phyloP scores from a whole-genome alignment of 768 basidiomycete genomes.

The Pleurotus djamor region DNA sequence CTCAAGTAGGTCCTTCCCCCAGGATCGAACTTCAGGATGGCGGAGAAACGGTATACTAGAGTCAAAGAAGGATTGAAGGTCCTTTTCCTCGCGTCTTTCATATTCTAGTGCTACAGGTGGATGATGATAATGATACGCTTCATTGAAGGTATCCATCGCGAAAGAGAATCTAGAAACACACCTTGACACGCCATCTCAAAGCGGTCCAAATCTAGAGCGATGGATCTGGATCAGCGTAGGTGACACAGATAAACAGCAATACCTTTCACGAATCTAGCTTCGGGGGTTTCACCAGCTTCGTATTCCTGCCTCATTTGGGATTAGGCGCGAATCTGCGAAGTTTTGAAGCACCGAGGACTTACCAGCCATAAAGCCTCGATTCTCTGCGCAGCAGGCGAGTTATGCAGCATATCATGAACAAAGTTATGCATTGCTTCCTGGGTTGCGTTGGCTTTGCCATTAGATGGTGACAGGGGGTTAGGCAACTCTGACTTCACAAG shows the following conservation, averaged over 20 bases:
- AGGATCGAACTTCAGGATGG: slow-evolving; percentile 70
- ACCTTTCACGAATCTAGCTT: slow-evolving; percentile 90
- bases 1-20: slow-evolving; percentile 57
- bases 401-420: slow-evolving; percentile 84
- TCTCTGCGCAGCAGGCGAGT: slow-evolving; percentile 61
- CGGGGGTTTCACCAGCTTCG: slow-evolving; percentile 67
- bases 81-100: slow-evolving; percentile 46
- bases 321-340: background rate
- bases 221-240: too few species aligned
- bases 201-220: slow-evolving; percentile 68
- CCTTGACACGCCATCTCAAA: slow-evolving; percentile 91
- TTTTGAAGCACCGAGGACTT: slow-evolving; percentile 10
- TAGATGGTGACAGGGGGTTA: background rate
- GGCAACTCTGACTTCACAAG: background rate
- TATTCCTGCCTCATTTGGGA: slow-evolving; percentile 61
- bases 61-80: slow-evolving; percentile 78
- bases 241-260: background rate
- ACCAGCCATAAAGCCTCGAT: slow-evolving; percentile 77
- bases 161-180: slow-evolving; percentile 15
- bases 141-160: background rate
- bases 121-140: background rate
- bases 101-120: slow-evolving; percentile 63
- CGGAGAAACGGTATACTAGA: slow-evolving; percentile 70
- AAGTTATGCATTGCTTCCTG: slow-evolving; percentile 93
- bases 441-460: background rate